A percentile compares a stretch with the other conserved stretches of the same genome.
Conservation (phyloP, 306 rosid genomes). For the Prosopis cineraria region DNA sequence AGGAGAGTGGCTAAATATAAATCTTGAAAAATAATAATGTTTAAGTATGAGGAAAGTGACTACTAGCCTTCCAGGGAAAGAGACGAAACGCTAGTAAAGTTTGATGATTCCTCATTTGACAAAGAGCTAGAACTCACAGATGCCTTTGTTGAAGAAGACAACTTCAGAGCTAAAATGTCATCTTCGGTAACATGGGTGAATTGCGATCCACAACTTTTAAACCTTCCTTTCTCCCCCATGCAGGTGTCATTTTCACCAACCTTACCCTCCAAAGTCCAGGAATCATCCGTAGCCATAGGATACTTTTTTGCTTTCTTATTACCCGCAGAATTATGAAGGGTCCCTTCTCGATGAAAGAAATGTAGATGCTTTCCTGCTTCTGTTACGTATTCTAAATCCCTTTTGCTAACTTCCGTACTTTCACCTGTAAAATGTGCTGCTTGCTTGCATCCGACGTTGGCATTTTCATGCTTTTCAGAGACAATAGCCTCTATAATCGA, state of each 20-base stretch:
- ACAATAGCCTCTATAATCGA: conserved; percentile 90
- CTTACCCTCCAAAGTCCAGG: conserved; percentile 45
- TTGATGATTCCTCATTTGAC: conserved; percentile 69
- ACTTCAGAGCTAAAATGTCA: conserved; percentile 54
- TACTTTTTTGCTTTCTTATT: conserved; percentile 48
- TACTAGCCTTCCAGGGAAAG: conserved; percentile 80
- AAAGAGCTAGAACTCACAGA: conserved; percentile 53
- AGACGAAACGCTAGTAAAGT: conserved; percentile 51
- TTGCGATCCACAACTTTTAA: conserved; percentile 43
- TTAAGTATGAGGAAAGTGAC: conserved; percentile 9
- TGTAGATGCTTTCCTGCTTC: conserved; percentile 43
- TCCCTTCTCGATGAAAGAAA: conserved; percentile 42
- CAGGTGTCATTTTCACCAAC: conserved; percentile 36
- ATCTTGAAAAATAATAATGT: conserved; percentile 3
- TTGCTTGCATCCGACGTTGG: conserved; percentile 51
- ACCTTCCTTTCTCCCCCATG: conserved; percentile 42
- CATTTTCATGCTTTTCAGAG: conserved; percentile 67
- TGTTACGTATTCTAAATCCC: conserved; percentile 43
- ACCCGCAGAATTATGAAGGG: conserved; percentile 36
- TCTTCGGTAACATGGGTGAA: conserved; percentile 48
- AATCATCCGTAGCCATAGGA: conserved; percentile 37
- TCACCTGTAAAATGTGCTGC: conserved; percentile 44
- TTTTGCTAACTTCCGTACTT: conserved; percentile 39
- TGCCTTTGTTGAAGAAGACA: conserved; percentile 60
- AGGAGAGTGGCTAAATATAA: conserved; percentile 12